Base-by-base conservation (phyloP, 306 rosid genomes). In the Astragalus membranaceus region DNA sequence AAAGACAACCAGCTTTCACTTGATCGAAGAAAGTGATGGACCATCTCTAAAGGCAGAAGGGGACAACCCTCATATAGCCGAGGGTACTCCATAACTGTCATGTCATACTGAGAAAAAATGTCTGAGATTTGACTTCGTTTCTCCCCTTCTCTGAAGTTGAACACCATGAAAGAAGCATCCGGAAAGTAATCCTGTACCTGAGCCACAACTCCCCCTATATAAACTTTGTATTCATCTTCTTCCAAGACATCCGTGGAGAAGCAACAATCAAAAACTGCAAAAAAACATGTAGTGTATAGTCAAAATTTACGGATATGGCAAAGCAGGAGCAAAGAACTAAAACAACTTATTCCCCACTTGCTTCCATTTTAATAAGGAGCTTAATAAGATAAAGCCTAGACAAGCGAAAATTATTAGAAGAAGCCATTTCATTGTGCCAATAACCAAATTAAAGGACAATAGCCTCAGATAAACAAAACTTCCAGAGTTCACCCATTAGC, bases 81-180 rank as follows among this genome's bases (percentile, higher is more conserved):
- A 80, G 99, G 99, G 79, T 94, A 94, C 65, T 94, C 99, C 97
- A 94, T 91, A 14, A 95, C 97, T 36, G 97, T 91, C 97, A 95
- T 95, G 80, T 85, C 97, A 82, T 95, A 95, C 32, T 95, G 91
- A 71, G 97, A 80, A 69, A 95, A 63, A 64, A 89, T 88, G 74
- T 91, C 97, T 14, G 94, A 86, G 81, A 89, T 79, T 73, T 83
- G 90, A 73, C 91, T 86, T 78, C 84, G 88, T 48, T 75, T 85
- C 23, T 89, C 92, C 75, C 95, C 96, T 87, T 95, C 96, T 87
- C 90, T 78, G 58, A 95, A 95, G 85, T 95, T 91, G 78, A 91
- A 95, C 78, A 91, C 99, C 95, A 89, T 89, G 82, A 86, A 95
- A 82, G 99, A 95, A 80, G 96, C 95, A 53, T 91, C 97, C 2